Evolutionary conservation across 2,329 filamentous ascomycete species (phyloP), one percentile per base, ranked within the genome.

Genomic region (Zelopaecilomyces penicillatus): DNA sequence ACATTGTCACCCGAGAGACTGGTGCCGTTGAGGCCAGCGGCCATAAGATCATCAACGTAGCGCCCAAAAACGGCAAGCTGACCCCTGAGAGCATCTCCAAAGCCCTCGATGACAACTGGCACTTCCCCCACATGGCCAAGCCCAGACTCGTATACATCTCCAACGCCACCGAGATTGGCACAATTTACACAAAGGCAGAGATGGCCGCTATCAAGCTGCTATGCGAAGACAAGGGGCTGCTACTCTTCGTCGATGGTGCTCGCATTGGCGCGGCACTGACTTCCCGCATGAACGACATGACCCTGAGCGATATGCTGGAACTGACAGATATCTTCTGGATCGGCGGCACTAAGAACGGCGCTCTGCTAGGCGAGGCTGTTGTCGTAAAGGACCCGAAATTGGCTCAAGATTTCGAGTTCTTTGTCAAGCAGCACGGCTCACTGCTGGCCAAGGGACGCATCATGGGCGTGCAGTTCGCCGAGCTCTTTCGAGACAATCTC

Each of bases 291-390:
- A 73, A 69, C 34, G 68, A 73, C 44, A 54, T 74, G 56, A 65
- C 63, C 0, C 58, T 72, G 5, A 50, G 52, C 0, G 72, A 75
- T 43, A 56, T 75, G 5, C 54, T 72, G 2, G 65, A 71, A 4
- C 51, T 73, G 35, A 71, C 68, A 0, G 72, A 75, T 44, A 70
- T 75, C 19, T 75, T 75, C 57, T 75, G 72, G 72, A 74, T 75
- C 33, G 72, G 72, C 3, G 72, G 72, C 0, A 75, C 72, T 4
- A 75, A 75, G 50, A 71, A 71, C 49, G 72, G 72, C 1, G 70
- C 71, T 0, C 51, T 75, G 4, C 60, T 75, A 4, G 72, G 72
- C 2, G 72, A 75, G 47, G 72, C 71, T 2, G 67, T 75, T 5
- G 64, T 75, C 0, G 67, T 75, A 28, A 71, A 71, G 41, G 59